Evolutionary conservation across 192 early-diverging fungal genomes (phyloP), one percentile per base, ranked within the genome.

Genomic region (Coemansia sp.): DNA sequence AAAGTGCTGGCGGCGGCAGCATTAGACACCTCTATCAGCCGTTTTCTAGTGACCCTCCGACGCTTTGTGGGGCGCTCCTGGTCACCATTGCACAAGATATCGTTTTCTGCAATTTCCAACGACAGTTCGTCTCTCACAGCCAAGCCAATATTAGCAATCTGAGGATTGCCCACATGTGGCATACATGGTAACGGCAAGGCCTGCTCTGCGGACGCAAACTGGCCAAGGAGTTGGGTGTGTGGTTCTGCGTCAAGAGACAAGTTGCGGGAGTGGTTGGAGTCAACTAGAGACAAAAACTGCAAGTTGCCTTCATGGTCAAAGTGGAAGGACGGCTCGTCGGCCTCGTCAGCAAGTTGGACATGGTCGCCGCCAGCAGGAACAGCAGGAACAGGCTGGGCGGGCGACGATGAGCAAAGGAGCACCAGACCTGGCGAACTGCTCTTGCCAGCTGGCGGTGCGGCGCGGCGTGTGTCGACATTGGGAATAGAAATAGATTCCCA

Each of bases 281-380:
- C 56, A 2, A 20, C 34, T 3, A 40, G 40, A 2, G 61, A 39
- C 3, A 28, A 9, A 58, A 81, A 75, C 26, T 66, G 66, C 35
- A 81, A 24, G 31, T 81, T 69, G 9, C 78, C 78, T 13, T 66
- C 55, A 11, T 53, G 18, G 36, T 74, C 69, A 66, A 81, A 81
- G 23, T 38, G 43, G 31, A 81, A 60, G 14, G 38, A 56, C 3
- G 53, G 40, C 2, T 43, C 51, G 3, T 71, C 53, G 8, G 9
- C 60, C 1, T 60, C 61, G 24, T 21, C 24, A 7, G 9, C 13
- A 20, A 57, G 60, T 16, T 50, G 18, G 11, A 53, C 13, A 33
- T 16, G 6, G 24, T 24, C 33, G 24, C 39, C n/a, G 34, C 23
- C 57, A 28, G 51, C 5, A 14, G 26, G 13, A 55, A 16, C 51